Evolutionary conservation across 495 filamentous ascomycete genomes (phyloP), one percentile per base, ranked within the genome.

Genomic region (Tuber umbilicatum): DNA sequence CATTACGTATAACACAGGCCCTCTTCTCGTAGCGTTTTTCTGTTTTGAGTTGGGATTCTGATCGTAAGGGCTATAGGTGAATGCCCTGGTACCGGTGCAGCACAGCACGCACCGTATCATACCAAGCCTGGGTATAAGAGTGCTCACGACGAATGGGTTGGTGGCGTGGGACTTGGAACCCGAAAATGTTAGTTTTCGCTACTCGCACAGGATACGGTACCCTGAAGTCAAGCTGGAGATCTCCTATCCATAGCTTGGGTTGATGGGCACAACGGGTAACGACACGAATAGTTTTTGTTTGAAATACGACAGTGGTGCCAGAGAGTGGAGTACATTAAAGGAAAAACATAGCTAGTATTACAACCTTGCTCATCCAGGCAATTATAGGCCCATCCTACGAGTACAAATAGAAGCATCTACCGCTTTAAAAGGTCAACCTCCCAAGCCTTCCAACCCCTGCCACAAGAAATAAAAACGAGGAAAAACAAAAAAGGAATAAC

Each of bases 401-500:
- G 55, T 64, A 64, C 55, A 64, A 64, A 64, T 35, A 35, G 55
- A 64, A 64, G 55, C 55, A 35, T 64, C 55, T 64, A 64, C 55
- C 55, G 14, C 55, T 31, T 31, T 35, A 64, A 35, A 64, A 64
- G 27, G 31, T 35, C 55, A 64, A 64, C 55, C 55, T 17, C 55
- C 55, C 27, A 35, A 35, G 27, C 55, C 55, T 64, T 64, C 55
- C 55, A 64, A 64, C 27, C 55, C 55, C 14, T 6, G 7, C 5
- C 55, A 64, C 55, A 64, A 19, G 31, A 64, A 64, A 64, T 64
- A 35, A 74, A 69, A 74, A 42, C 64, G 67, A 50, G 40, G 68
- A 73, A 16, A 68, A 71, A 71, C 40, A 72, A 47, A 70, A 47
- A 43, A 68, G 23, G 60, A 70, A 40, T 70, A 70, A 78, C 70